Base-by-base conservation (phyloP, 31 red algal species). In the Endocladia muricata region DNA sequence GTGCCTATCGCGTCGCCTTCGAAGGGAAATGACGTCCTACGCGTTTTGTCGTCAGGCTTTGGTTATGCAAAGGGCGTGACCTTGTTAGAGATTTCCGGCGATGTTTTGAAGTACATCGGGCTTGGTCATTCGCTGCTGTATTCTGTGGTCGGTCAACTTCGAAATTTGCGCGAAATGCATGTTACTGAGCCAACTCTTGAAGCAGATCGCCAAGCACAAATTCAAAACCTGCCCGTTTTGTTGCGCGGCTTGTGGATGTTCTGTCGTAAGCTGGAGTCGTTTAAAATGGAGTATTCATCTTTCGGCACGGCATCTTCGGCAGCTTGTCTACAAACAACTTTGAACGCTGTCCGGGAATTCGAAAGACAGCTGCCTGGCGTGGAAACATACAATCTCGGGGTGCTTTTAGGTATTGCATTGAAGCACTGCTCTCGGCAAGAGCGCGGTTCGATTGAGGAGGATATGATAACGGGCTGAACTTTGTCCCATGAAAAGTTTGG, bases 331-430 rank as follows among this genome's bases (percentile, higher is more conserved):
- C 4, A 28, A 28, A 28, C 25, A 15, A 28, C 32, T 22, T 15
- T 58, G 55, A 28, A 58, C 6, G 55, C 25, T 6, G 25, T 58
- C 25, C 25, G 30, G 55, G 55, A 58, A 28, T 15, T 58, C 6
- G 55, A 58, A 28, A 58, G 55, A 28, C 25, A 58, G 55, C 55
- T 58, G 6, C 55, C 55, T 58, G 55, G 55, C 25, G 6, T 58
- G 55, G 55, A 58, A 28, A 58, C 55, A 28, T 28, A 58, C 13
- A 58, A 58, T 58, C 55, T 58, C 25, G 55, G 55, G 55, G 55
- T 28, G 30, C 25, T 58, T 22, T 13, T 58, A 13, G 55, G 30
- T 28, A 58, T 58, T 58, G 55, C 55, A 28, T 28, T 58, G 55
- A 58, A 28, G 55, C 55, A 58, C 13, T 22, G 55, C 25, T 58